phyloP scores from a whole-genome alignment of 352 stramenopile genomes.

The Phytophthora podocarpi region DNA sequence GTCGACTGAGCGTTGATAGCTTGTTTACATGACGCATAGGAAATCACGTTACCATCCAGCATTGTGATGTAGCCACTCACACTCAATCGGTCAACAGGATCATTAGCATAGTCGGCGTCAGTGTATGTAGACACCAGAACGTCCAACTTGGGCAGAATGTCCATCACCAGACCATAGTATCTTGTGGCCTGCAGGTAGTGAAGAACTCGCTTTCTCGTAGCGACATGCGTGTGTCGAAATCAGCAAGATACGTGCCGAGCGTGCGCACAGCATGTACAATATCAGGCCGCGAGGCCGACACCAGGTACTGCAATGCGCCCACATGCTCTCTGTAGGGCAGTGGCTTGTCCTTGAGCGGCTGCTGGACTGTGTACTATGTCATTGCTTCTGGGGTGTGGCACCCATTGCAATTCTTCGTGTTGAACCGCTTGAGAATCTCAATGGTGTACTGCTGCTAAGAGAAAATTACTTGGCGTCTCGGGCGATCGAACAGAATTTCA shows the following conservation, averaged over 20 bases:
- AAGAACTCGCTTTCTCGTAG: slow-evolving; percentile 14
- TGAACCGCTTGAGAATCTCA: slow-evolving; percentile 6
- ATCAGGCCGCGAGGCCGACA: slow-evolving; percentile 13
- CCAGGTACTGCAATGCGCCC: slow-evolving; percentile 10
- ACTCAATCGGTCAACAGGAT: slow-evolving; percentile 9
- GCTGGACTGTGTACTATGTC: not conserved
- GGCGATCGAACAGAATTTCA: slow-evolving; percentile 9
- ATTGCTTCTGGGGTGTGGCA: slow-evolving; percentile 1
- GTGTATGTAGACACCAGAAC: too few relatives aligned
- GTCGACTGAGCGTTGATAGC: too few relatives aligned
- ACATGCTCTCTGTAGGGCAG: slow-evolving; percentile 14
- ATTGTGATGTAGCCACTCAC: slow-evolving; percentile 30
- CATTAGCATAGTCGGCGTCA: slow-evolving; percentile 34
- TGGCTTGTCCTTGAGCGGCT: not conserved
- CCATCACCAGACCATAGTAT: slow-evolving; percentile 6
- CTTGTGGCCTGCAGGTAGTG: not conserved
- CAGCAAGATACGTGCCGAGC: slow-evolving; percentile 3
- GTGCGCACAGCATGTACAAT: slow-evolving; percentile 9
- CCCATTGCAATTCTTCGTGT: slow-evolving; percentile 1
- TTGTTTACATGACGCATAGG: slow-evolving; percentile 33
- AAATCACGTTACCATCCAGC: slow-evolving; percentile 20
- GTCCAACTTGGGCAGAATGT: not conserved
- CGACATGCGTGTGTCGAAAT: not conserved
- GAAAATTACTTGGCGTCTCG: slow-evolving; percentile 4
- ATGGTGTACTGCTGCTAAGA: slow-evolving; percentile 1